A percentile compares a stretch with the other conserved stretches of the same genome.
Conservation (phyloP, 345 rosid genomes). For the Acer campestre region DNA sequence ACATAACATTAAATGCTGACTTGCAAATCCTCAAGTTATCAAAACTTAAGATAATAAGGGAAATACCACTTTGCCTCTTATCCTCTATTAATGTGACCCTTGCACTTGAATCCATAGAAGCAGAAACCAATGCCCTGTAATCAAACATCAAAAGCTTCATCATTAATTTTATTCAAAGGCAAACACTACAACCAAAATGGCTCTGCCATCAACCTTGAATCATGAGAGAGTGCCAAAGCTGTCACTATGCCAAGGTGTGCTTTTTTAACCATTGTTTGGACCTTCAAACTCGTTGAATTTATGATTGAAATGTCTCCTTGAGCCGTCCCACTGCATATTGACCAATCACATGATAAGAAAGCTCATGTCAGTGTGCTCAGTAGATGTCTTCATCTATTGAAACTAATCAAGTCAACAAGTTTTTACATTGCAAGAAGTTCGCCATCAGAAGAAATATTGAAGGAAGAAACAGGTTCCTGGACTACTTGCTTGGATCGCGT, state of each 20-base stretch:
- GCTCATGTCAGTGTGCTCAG: not conserved
- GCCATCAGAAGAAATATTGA: slow-evolving; percentile 84
- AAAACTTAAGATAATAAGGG: slow-evolving; percentile 6
- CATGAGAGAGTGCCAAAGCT: slow-evolving; percentile 73
- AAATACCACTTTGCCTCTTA: slow-evolving; percentile 44
- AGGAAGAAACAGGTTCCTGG: slow-evolving; percentile 58
- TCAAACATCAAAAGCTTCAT: slow-evolving; percentile 20
- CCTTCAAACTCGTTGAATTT: slow-evolving; percentile 50
- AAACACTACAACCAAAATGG: not conserved
- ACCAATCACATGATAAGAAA: slow-evolving; percentile 14
- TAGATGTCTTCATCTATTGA: slow-evolving; percentile 12
- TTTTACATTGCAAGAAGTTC: slow-evolving; percentile 74
- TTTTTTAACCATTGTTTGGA: slow-evolving; percentile 48
- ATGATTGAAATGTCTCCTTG: slow-evolving; percentile 69
- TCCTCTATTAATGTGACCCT: slow-evolving; percentile 66
- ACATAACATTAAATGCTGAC: not conserved
- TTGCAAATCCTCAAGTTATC: not conserved
- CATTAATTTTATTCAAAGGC: not conserved
- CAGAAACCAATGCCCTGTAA: slow-evolving; percentile 77
- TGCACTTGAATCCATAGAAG: slow-evolving; percentile 91
- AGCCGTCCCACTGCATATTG: slow-evolving; percentile 62
- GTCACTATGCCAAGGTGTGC: slow-evolving; percentile 93
- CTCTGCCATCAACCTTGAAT: slow-evolving; percentile 65
- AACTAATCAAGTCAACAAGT: slow-evolving; percentile 7
- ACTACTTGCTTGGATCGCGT: slow-evolving; percentile 51